Base-by-base conservation (phyloP, 371 early-diverging fungal genomes). In the Apophysomyces ossiformis region DNA sequence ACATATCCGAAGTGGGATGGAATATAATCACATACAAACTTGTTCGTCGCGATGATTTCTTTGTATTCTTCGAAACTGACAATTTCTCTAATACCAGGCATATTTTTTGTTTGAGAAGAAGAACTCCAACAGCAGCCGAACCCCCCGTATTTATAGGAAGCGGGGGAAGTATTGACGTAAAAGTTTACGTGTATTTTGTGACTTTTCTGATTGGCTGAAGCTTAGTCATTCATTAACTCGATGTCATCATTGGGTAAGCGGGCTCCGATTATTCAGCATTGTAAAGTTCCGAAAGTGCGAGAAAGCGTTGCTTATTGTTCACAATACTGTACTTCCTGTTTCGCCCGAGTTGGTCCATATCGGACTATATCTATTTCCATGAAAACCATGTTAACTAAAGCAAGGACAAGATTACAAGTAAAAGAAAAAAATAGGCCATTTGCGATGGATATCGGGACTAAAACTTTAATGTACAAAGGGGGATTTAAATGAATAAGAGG, bases 11-110 rank as follows among this genome's bases (percentile, higher is more conserved):
- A 50, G 15, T 15, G 0, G 18, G n/a, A 60, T 18, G 0, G 13
- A 35, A 44, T 47, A 57, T 5, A 12, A n/a, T 43, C 26, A 67
- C 68, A 43, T 69, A 72, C 82, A 26, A 69, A 61, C 65, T 72
- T 70, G 57, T 76, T 65, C 15, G 38, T 39, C 16, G 8, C 21
- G 50, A 80, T 74, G 41, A 81, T 70, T 32, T 69, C 1, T 1
- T 73, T 43, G 74, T 79, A 79, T 58, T 72, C 73, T 4, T 26
- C 66, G 32, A 73, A 71, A 65, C 67, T 63, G 57, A 73, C 73
- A 70, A 72, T 71, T 65, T 41, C 41, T 41, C 13, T 13, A 41
- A 64, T 37, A 58, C 63, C 59, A 35, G 61, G 18, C 66, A 67
- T 60, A 43, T 60, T 70, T 38, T 60, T 46, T 64, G 35, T 44